These are phyloP conservation scores for Colletotrichum eleusines DNA, from an alignment of 2,329 filamentous ascomycete species.

Conservation along the genomic window DNA sequence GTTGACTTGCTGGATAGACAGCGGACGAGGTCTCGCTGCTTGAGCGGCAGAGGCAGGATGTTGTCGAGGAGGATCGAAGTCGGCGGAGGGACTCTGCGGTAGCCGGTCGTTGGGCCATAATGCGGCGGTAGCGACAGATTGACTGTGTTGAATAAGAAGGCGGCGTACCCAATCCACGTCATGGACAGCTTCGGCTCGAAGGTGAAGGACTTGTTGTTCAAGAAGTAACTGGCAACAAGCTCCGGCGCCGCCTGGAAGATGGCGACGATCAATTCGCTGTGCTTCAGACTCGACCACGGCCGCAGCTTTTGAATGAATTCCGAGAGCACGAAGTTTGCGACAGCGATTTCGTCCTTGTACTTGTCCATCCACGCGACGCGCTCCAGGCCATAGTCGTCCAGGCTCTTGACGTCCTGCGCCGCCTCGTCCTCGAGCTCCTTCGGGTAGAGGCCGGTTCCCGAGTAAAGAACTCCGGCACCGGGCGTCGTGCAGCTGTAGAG, in stretches of 20 bases:
- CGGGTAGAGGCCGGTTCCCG: slow-evolving; percentile 87
- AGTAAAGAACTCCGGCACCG: slow-evolving; percentile 79
- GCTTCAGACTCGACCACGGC: slow-evolving; percentile 84
- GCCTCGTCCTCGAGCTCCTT: slow-evolving; percentile 70
- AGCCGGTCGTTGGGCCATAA: slow-evolving; percentile 75
- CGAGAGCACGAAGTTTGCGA: slow-evolving; percentile 84
- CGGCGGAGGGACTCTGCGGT: slow-evolving; percentile 79
- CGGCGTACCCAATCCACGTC: slow-evolving; percentile 94
- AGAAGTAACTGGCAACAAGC: slow-evolving; percentile 88
- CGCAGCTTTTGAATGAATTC: slow-evolving; percentile 83
- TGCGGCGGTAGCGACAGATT: slow-evolving; percentile 77
- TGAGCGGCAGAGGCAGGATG: slow-evolving; percentile 85
- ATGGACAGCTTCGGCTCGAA: slow-evolving; percentile 93
- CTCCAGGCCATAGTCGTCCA: slow-evolving; percentile 74
- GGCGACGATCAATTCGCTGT: slow-evolving; percentile 83
- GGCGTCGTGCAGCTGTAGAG: slow-evolving; percentile 79
- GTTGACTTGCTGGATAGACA: slow-evolving; percentile 84
- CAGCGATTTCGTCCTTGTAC: slow-evolving; percentile 74
- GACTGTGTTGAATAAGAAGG: slow-evolving; percentile 86
- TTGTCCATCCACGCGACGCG: slow-evolving; percentile 77
- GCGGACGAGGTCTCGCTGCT: slow-evolving; percentile 80
- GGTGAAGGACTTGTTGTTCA: slow-evolving; percentile 81
- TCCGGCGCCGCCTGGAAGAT: slow-evolving; percentile 89
- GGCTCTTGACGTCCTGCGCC: slow-evolving; percentile 53
- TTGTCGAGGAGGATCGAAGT: slow-evolving; percentile 85